Evolutionary conservation across 768 basidiomycete species (phyloP).

Genomic region (Calocera cornea): DNA sequence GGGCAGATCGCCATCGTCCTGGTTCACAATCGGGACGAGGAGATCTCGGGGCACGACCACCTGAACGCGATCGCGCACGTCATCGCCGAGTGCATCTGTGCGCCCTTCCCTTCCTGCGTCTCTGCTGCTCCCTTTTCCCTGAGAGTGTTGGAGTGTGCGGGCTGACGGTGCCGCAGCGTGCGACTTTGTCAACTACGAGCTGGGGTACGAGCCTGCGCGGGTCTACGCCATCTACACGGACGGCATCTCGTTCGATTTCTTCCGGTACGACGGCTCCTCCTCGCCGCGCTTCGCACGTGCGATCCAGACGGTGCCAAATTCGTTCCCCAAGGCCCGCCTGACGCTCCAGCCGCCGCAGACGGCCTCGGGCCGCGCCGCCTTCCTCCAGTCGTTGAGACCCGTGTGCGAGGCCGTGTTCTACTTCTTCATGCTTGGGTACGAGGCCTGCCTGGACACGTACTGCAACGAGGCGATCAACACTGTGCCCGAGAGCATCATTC

Average conservation of each 20-base stretch:
- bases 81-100: slow-evolving; percentile 1
- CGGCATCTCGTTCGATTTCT: background rate
- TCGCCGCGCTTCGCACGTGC: background rate
- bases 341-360: background rate
- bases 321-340: background rate
- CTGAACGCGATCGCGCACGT: background rate
- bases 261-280: background rate
- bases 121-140: too few species aligned
- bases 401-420: background rate
- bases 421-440: slow-evolving; percentile 1
- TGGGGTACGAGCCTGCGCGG: background rate
- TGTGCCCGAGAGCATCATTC: slow-evolving; percentile 1
- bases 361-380: background rate
- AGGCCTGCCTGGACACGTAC: background rate
- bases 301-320: background rate
- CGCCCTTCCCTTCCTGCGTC: background rate
- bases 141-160: too few species aligned
- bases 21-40: background rate
- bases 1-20: background rate
- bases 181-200: background rate
- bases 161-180: background rate
- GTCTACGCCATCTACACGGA: background rate
- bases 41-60: background rate
- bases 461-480: slow-evolving; percentile 3
- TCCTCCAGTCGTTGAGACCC: background rate